Base-by-base conservation (phyloP, 768 basidiomycete genomes). In the Collybiopsis luxurians region DNA sequence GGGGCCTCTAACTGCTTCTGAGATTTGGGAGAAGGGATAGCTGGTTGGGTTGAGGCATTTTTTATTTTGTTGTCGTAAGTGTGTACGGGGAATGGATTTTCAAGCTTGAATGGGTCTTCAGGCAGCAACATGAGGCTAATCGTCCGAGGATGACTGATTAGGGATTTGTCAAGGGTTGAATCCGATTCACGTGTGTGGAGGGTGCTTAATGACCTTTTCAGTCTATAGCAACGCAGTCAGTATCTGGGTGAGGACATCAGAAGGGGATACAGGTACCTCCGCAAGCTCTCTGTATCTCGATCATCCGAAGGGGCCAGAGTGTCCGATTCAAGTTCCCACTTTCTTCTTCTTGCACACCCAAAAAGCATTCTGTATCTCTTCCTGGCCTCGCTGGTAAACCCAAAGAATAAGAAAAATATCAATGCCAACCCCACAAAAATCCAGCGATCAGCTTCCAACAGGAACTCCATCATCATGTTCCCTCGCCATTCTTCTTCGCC, bases 401-500 rank as follows among this genome's bases (percentile, higher is more conserved):
- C 54, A 47, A 55, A 47, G 45, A 48, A 38, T 11, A 44, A 4
- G 36, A 55, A 55, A 21, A 55, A 55, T 17, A 55, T 26, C 4
- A 47, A 47, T 12, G 30, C 44, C 3, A 55, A 34, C 10, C 54
- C 54, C 12, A 55, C 54, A 19, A 46, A 55, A 24, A 55, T 55
- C 54, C 54, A 55, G 10, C 54, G 54, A 39, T 55, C 40, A 26
- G 43, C 45, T 30, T 55, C 44, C 19, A 55, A 13, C 26, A 55
- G 13, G n/a, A 55, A 10, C n/a, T 48, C 54, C n/a, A 23, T 27
- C 43, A 47, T 47, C 26, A 21, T 26, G 21, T 55, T 34, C 36
- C 40, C 40, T 2, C 45, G 43, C 54, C 54, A 55, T 13, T 47
- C 45, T 10, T 27, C 19, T 24, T 55, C 44, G n/a, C 9, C 21